phyloP scores from a whole-genome alignment of 202 grass and related monocot species.

The Setaria viridis region DNA sequence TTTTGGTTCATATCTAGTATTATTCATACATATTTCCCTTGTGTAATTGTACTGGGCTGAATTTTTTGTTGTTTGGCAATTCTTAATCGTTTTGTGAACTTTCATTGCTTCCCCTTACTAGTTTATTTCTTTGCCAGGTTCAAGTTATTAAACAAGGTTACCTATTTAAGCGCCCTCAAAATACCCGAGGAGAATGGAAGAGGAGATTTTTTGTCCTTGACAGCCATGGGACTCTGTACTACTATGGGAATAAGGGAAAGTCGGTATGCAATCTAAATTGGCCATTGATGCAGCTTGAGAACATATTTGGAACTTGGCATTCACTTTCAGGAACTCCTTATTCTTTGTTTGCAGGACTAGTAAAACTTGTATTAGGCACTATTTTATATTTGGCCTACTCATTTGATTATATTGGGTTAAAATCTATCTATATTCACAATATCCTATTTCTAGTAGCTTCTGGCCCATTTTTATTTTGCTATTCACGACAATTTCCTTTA shows the following conservation, averaged over 20 bases:
- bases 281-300: constrained; percentile 12
- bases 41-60: constrained; percentile 32
- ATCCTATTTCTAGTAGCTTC: constrained; percentile 25
- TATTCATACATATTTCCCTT: constrained; percentile 2
- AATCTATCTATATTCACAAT: neutral
- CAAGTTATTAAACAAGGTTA: constrained; percentile 99
- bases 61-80: constrained; percentile 27
- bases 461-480: constrained; percentile 3
- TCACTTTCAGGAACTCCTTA: constrained; percentile 24
- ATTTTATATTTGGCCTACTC: constrained; percentile 9
- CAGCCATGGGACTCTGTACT: constrained; percentile 89
- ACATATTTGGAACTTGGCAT: constrained; percentile 20
- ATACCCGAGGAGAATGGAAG: constrained; percentile 89
- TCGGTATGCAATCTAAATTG: constrained; percentile 65
- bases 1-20: constrained; percentile 42
- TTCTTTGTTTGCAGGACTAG: constrained; percentile 27
- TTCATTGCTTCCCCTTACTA: constrained; percentile 11
- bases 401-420: neutral
- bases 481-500: neutral
- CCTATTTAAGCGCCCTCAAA: constrained; percentile 88
- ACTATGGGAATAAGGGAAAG: constrained; percentile 82
- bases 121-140: constrained; percentile 67
- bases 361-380: constrained; percentile 23
- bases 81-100: neutral
- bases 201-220: constrained; percentile 94